Evolutionary conservation across 192 early-diverging fungal genomes (phyloP).

Genomic region (Podila verticillata): DNA sequence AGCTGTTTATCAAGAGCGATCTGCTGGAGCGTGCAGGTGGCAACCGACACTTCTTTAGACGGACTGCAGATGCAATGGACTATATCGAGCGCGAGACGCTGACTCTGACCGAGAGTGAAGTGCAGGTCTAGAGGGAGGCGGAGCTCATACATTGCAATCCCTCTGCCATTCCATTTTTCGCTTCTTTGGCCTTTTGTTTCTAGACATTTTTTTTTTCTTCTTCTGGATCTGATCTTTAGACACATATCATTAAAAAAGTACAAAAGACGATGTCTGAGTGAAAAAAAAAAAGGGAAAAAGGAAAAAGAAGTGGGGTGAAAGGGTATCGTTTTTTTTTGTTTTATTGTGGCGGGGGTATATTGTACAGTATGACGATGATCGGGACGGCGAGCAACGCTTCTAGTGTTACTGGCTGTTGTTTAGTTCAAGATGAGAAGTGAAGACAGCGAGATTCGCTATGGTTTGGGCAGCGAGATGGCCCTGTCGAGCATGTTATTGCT

Average conservation of each 20-base stretch:
- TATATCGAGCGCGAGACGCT: slow-evolving; percentile 57
- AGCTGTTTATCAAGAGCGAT: slow-evolving; percentile 78
- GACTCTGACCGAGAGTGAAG: slow-evolving; percentile 21
- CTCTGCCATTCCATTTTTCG: no score
- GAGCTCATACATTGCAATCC: no score
- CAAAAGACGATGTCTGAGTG: not conserved
- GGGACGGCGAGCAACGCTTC: no score
- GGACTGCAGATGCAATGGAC: slow-evolving; percentile 63
- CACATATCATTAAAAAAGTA: not conserved
- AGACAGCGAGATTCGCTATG: not conserved
- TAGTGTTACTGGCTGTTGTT: not conserved
- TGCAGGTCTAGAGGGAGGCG: slow-evolving; percentile 17
- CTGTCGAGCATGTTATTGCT: not conserved
- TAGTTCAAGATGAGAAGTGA: not conserved
- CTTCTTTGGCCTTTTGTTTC: not conserved
- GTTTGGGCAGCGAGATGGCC: not conserved
- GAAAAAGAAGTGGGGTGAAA: not conserved
- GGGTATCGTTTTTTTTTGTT: not conserved
- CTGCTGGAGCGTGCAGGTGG: slow-evolving; percentile 69
- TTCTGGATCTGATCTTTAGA: not conserved
- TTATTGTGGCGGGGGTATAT: not conserved
- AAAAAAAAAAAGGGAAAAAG: not conserved
- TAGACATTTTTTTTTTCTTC: not conserved
- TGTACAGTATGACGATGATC: no score
- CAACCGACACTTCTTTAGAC: slow-evolving; percentile 70